Conservation (phyloP, 176 grass and related monocot species). For the Ensete ventricosum region DNA sequence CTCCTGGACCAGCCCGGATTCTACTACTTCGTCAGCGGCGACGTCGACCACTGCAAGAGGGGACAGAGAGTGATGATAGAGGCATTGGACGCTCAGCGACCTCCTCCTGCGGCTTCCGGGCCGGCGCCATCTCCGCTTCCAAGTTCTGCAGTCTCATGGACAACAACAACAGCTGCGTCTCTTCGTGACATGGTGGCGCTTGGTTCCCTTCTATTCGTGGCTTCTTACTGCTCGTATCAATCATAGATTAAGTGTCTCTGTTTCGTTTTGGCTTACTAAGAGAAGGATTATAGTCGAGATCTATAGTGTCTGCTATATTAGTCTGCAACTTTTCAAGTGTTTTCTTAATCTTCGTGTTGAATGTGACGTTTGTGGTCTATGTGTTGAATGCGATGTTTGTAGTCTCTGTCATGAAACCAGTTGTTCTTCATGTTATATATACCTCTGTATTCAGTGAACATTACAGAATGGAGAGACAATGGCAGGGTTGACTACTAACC, state of each 20-base stretch:
- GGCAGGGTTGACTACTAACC: too few species aligned
- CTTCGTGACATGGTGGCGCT: neutral
- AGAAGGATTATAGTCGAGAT: too few species aligned
- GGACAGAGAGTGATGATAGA: slow-evolving; percentile 58
- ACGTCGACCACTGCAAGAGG: slow-evolving; percentile 39
- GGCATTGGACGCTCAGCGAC: slow-evolving; percentile 15
- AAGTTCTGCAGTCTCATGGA: neutral
- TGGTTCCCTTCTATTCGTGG: neutral
- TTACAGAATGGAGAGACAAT: too few species aligned
- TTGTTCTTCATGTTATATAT: too few species aligned
- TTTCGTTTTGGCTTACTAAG: too few species aligned
- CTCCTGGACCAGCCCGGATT: slow-evolving; percentile 34
- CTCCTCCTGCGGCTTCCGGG: neutral
- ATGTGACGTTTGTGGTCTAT: too few species aligned
- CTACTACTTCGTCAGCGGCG: slow-evolving; percentile 60
- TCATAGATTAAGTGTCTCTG: neutral
- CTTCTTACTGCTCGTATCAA: neutral
- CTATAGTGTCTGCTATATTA: too few species aligned
- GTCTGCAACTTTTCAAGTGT: too few species aligned
- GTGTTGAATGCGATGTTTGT: too few species aligned
- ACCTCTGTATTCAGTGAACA: too few species aligned
- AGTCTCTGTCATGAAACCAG: too few species aligned
- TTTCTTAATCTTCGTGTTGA: too few species aligned
- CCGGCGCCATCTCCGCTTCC: slow-evolving; percentile 15
- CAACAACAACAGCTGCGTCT: neutral